Evolutionary conservation across 768 basidiomycete genomes (phyloP).

Genomic region (Obba rivulosa): DNA sequence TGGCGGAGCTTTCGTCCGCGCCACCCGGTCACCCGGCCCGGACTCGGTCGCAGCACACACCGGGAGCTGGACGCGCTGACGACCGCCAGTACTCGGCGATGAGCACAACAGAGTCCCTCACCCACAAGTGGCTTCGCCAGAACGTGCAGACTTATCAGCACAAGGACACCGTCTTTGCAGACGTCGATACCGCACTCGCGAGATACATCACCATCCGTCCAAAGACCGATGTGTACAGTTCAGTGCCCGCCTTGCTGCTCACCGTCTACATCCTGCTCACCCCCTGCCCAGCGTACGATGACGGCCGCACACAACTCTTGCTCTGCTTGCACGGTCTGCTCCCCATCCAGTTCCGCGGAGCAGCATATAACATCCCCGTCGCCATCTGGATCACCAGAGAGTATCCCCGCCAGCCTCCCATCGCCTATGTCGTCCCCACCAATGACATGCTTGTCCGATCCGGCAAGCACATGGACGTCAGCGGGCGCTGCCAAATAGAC

Average conservation of each 20-base stretch:
- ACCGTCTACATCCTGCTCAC: constrained; percentile 11
- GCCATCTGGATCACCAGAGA: constrained; percentile 83
- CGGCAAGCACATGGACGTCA: constrained; percentile 71
- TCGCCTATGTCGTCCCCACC: constrained; percentile 90
- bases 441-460: constrained; percentile 84
- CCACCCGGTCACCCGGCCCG: no score
- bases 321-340: constrained; percentile 89
- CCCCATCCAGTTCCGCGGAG: constrained; percentile 71
- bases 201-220: constrained; percentile 57
- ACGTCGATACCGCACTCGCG: constrained; percentile 57
- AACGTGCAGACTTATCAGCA: constrained; percentile 53
- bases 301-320: constrained; percentile 88
- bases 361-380: constrained; percentile 91
- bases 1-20: background rate
- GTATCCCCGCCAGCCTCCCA: constrained; percentile 78
- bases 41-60: background rate
- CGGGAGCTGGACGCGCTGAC: background rate
- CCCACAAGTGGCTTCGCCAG: constrained; percentile 61
- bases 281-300: constrained; percentile 71
- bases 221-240: constrained; percentile 78
- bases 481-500: constrained; percentile 63
- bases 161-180: constrained; percentile 51
- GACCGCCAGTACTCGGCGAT: constrained; percentile 18
- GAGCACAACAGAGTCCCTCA: constrained; percentile 29
- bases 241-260: constrained; percentile 18